Evolutionary conservation across 1,139 yeast genomes (phyloP), one percentile per base, ranked within the genome.

Genomic region (Wickerhamomyces sp.): DNA sequence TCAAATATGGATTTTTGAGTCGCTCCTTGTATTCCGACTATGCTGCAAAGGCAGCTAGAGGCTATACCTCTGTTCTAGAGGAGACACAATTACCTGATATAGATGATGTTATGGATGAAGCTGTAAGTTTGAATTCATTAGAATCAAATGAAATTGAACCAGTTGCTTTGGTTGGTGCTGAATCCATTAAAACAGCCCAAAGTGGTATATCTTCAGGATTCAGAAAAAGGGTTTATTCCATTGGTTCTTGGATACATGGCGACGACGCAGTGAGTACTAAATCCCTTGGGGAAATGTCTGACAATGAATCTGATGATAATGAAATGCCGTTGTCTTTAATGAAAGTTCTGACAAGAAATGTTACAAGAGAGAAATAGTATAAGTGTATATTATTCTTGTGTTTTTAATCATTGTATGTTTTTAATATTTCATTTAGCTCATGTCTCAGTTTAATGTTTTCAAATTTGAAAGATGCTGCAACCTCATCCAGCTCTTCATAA

Each of bases 1-100:
- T 73, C 48, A 66, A 68, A 44, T 72, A 70, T 46, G 76, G 78
- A 4, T 72, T 72, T 46, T 52, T 73, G 38, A 66, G 75, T 34
- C 60, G 76, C 12, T 70, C 76, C 0, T 47, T 72, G 10, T 64
- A 64, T 43, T 64, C 63, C n/a, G 70, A 66, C 30, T 66, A 70
- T 61, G 70, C 72, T 1, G 64, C 66, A 1, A 61, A 59, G 26
- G 69, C 70, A 0, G 59, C 56, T 7, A 47, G 55, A 24, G 60
- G 61, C 2, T 61, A 27, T 15, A 35, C 29, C 4, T 22, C 27
- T 2, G 14, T 16, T 28, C 16, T 28, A 13, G 28, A 35, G 16
- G n/a, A 32, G 8, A 18, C 13, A 3, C 8, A 24, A 24, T 4
- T 16, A 2, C 14, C 16, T 7, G 16, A 8, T 13, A 21, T 21